phyloP scores from a whole-genome alignment of 805 yeast genomes.

The Cyberlindnera euphorbiae region DNA sequence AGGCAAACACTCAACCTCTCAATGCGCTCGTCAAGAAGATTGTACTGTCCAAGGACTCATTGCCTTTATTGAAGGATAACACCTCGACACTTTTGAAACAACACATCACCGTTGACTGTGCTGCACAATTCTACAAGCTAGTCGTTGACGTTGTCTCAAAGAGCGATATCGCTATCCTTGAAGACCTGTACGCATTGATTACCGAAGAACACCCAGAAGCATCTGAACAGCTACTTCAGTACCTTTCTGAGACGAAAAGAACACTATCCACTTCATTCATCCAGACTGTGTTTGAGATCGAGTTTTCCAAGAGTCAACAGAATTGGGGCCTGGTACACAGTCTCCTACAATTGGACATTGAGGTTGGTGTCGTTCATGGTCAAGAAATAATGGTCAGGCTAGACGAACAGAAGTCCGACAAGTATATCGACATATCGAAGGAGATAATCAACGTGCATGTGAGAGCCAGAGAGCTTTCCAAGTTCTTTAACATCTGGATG shows the following conservation, averaged over 20 bases:
- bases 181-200: constrained; percentile 42
- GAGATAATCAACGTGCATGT: constrained; percentile 43
- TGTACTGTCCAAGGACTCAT: constrained; percentile 26
- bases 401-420: constrained; percentile 3
- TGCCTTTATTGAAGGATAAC: constrained; percentile 26
- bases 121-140: constrained; percentile 29
- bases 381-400: constrained; percentile 28
- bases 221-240: constrained; percentile 39
- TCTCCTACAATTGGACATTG: constrained; percentile 50
- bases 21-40: constrained; percentile 22
- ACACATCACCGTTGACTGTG: constrained; percentile 13
- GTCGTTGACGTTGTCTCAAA: constrained; percentile 27
- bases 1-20: constrained; percentile 6
- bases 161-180: constrained; percentile 37
- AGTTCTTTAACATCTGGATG: constrained; percentile 46
- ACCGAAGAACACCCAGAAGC: constrained; percentile 33
- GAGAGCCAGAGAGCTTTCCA: constrained; percentile 52
- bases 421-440: constrained; percentile 20
- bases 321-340: constrained; percentile 45
- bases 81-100: constrained; percentile 29
- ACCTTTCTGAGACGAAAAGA: constrained; percentile 47
- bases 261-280: constrained; percentile 51
- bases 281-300: constrained; percentile 38
- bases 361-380: constrained; percentile 47
- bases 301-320: constrained; percentile 40